Evolutionary conservation across 768 basidiomycete genomes (phyloP).

Genomic region (Imleria badia): DNA sequence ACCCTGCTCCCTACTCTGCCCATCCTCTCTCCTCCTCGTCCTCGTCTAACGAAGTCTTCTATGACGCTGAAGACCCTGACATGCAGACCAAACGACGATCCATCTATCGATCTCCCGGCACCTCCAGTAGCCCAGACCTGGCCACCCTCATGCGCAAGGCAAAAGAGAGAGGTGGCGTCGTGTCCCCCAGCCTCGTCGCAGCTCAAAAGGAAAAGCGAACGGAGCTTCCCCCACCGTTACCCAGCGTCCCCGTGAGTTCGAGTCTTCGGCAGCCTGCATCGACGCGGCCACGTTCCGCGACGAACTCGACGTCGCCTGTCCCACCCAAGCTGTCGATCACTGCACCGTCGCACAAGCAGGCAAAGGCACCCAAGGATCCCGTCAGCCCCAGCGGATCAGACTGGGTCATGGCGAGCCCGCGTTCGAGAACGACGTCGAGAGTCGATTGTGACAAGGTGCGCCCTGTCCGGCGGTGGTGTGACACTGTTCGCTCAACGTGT

Average conservation of each 20-base stretch:
- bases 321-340: constrained; percentile 39
- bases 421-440: constrained; percentile 40
- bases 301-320: constrained; percentile 32
- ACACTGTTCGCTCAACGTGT: not conserved
- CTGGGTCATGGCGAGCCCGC: constrained; percentile 50
- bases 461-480: not conserved
- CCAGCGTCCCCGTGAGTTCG: constrained; percentile 25
- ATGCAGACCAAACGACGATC: constrained; percentile 76
- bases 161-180: constrained; percentile 59
- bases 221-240: constrained; percentile 47
- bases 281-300: constrained; percentile 44
- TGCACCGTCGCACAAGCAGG: constrained; percentile 22
- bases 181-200: constrained; percentile 33
- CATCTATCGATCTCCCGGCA: constrained; percentile 85
- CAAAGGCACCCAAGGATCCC: constrained; percentile 29
- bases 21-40: constrained; percentile 42
- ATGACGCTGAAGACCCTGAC: constrained; percentile 66
- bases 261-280: constrained; percentile 27
- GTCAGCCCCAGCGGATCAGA: constrained; percentile 40
- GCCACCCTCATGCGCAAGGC: constrained; percentile 85
- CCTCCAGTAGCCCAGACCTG: constrained; percentile 89
- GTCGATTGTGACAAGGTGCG: constrained; percentile 51
- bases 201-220: constrained; percentile 33
- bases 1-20: constrained; percentile 34
- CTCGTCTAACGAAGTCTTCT: constrained; percentile 57